Percentiles rank a stretch among this genome's conserved stretches.
Conservation (phyloP, 2,329 filamentous ascomycete species). For the Ophiocordyceps camponoti-floridani region DNA sequence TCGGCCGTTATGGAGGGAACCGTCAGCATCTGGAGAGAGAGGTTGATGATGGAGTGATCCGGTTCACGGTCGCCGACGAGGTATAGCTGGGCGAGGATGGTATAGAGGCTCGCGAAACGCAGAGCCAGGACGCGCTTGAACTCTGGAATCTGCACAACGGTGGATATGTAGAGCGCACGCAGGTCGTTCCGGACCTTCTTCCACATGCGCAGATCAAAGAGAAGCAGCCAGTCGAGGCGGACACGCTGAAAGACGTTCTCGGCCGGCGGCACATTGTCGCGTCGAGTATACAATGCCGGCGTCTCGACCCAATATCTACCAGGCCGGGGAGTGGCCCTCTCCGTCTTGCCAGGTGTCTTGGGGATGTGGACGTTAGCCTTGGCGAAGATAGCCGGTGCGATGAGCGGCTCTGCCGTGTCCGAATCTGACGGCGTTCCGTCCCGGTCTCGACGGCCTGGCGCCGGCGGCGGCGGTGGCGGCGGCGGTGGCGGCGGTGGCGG, state of each 20-base stretch:
- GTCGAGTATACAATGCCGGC: constrained; percentile 48
- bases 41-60: constrained; percentile 95
- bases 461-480: constrained; percentile 45
- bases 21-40: constrained; percentile 90
- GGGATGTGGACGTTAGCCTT: constrained; percentile 59
- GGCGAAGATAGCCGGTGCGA: constrained; percentile 40
- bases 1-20: constrained; percentile 94
- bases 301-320: constrained; percentile 77
- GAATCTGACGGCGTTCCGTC: constrained; percentile 55
- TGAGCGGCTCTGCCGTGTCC: constrained; percentile 47
- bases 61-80: constrained; percentile 91
- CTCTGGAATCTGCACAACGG: constrained; percentile 83
- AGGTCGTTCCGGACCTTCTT: constrained; percentile 86
- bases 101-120: constrained; percentile 90
- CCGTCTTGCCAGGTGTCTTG: constrained; percentile 51
- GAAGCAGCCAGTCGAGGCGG: constrained; percentile 79
- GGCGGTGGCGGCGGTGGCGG: constrained; percentile 39
- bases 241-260: constrained; percentile 85
- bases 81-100: constrained; percentile 81
- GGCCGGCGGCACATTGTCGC: constrained; percentile 46
- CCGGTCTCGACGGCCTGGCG: constrained; percentile 33
- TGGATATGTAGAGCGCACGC: constrained; percentile 86
- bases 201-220: constrained; percentile 93
- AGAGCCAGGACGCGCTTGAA: constrained; percentile 91
- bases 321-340: constrained; percentile 36